Evolutionary conservation across 495 filamentous ascomycete species (phyloP).

Genomic region (Podospora pseudocomata): DNA sequence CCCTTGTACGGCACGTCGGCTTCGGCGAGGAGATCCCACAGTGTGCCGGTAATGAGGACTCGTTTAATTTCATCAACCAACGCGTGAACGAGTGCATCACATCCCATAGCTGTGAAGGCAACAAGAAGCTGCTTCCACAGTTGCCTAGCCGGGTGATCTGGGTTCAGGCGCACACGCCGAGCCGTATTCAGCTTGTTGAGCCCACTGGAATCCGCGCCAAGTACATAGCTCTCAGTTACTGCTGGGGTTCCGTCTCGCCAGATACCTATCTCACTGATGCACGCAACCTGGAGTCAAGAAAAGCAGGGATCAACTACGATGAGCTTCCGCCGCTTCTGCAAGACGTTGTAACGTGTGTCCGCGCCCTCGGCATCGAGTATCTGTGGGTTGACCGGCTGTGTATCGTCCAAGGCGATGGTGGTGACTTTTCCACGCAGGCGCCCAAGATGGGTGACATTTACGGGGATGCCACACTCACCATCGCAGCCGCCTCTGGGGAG

Average conservation of each 20-base stretch:
- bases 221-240: constrained; percentile 21
- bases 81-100: too few relatives aligned
- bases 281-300: constrained; percentile 2
- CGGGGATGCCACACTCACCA: constrained; percentile 14
- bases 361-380: constrained; percentile 15
- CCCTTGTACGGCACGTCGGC: constrained; percentile 10
- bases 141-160: too few relatives aligned
- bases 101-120: too few relatives aligned
- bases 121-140: too few relatives aligned
- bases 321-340: constrained; percentile 11
- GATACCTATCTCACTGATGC: constrained; percentile 13
- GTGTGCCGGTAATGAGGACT: neutral
- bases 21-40: constrained; percentile 4
- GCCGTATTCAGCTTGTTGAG: constrained; percentile 15
- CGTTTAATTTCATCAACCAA: neutral
- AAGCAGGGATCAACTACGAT: neutral
- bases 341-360: constrained; percentile 10
- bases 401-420: constrained; percentile 19
- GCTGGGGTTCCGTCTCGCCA: constrained; percentile 14
- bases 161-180: neutral
- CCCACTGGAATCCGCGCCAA: constrained; percentile 2
- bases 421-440: constrained; percentile 9
- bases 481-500: constrained; percentile 13
- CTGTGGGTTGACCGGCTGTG: constrained; percentile 24
- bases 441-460: constrained; percentile 19